Evolutionary conservation across 179 eudicot genomes (phyloP).

Genomic region (Spergularia azorica): DNA sequence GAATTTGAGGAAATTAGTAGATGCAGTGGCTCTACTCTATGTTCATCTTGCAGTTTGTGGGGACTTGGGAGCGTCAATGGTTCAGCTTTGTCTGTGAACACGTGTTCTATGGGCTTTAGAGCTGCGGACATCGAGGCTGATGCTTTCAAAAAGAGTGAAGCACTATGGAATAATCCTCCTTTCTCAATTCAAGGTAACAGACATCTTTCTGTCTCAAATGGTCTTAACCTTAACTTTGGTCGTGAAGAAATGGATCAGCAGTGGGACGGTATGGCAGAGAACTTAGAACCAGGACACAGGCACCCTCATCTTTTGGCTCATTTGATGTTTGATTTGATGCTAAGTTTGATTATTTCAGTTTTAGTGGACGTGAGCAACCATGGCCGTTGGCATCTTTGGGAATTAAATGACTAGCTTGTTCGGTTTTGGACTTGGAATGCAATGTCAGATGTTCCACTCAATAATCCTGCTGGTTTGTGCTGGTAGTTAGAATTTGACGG

Average conservation of each 20-base stretch:
- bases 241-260: constrained; percentile 34
- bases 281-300: constrained; percentile 22
- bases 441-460: constrained; percentile 49
- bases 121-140: constrained; percentile 35
- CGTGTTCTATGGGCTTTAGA: constrained; percentile 32
- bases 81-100: constrained; percentile 22
- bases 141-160: constrained; percentile 34
- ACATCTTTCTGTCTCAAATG: constrained; percentile 33
- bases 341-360: constrained; percentile 35
- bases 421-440: constrained; percentile 54
- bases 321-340: constrained; percentile 40
- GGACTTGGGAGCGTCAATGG: constrained; percentile 41
- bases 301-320: constrained; percentile 35
- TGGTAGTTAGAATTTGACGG: constrained; percentile 49
- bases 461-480: constrained; percentile 52
- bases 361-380: constrained; percentile 36
- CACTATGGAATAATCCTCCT: constrained; percentile 44
- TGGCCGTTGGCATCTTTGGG: constrained; percentile 42
- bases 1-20: constrained; percentile 43
- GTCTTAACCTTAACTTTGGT: constrained; percentile 32
- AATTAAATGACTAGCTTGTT: constrained; percentile 42
- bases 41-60: constrained; percentile 54
- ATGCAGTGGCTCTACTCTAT: constrained; percentile 30
- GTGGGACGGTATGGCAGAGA: constrained; percentile 32
- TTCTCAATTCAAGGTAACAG: constrained; percentile 34